phyloP scores from a whole-genome alignment of 2,329 filamentous ascomycete species.

The Leptographium lundbergii region DNA sequence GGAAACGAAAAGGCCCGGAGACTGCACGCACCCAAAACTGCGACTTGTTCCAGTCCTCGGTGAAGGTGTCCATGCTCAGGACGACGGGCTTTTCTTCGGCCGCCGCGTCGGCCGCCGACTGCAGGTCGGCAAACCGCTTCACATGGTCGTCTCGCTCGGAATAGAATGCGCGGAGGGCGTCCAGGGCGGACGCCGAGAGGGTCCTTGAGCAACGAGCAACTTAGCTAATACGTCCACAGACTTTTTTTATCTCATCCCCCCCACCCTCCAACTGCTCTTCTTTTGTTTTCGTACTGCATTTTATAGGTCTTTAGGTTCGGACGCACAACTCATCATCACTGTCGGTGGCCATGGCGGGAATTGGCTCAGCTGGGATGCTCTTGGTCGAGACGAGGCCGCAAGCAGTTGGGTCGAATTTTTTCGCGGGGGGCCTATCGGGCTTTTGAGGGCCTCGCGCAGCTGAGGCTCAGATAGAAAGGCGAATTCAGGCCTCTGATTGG shows the following conservation, averaged over 20 bases:
- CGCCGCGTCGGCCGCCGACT: conserved; percentile 45
- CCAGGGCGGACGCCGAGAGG: conserved; percentile 54
- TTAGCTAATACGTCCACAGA: not conserved
- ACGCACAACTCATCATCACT: conserved; percentile 38
- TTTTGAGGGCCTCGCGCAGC: not conserved
- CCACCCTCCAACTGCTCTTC: too few relatives aligned
- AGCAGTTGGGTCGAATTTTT: not conserved
- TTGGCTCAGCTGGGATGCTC: not conserved
- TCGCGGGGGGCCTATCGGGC: too few relatives aligned
- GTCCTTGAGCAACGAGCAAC: conserved; percentile 25
- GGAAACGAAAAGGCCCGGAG: not conserved
- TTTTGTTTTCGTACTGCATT: not conserved
- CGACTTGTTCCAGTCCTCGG: conserved; percentile 71
- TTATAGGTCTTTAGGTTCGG: not conserved
- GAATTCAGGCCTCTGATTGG: not conserved
- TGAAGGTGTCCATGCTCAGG: conserved; percentile 55
- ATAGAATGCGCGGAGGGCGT: conserved; percentile 62
- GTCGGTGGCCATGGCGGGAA: conserved; percentile 13
- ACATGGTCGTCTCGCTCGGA: conserved; percentile 54
- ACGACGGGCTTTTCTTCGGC: conserved; percentile 14
- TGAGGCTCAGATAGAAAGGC: not conserved
- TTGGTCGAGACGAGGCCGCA: not conserved
- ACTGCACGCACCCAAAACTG: conserved; percentile 65
- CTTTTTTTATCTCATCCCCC: too few relatives aligned
- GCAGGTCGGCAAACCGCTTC: conserved; percentile 56